Evolutionary conservation across 441 rosid species (phyloP).

Genomic region (Rhodomyrtus psidioides): DNA sequence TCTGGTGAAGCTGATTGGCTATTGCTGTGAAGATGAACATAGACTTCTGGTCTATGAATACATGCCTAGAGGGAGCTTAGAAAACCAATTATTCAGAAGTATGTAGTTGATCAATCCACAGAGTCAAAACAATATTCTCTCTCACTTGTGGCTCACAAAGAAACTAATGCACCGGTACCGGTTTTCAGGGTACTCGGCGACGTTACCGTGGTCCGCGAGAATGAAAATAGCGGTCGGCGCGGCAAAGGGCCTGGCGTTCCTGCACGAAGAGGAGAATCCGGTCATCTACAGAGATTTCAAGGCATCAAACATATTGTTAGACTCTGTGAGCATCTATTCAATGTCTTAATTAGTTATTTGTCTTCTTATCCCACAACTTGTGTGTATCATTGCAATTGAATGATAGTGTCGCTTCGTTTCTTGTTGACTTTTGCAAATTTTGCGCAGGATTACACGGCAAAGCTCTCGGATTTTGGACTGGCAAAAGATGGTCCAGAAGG

Average conservation of each 20-base stretch:
- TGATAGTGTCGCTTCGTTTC: background rate
- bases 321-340: conserved; percentile 32
- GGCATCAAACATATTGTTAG: conserved; percentile 57
- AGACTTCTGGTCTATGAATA: conserved; percentile 56
- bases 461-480: conserved; percentile 60
- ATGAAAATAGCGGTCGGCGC: conserved; percentile 69
- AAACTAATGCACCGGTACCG: background rate
- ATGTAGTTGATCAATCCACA: background rate
- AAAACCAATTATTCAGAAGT: conserved; percentile 60
- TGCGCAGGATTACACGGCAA: conserved; percentile 50
- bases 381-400: background rate
- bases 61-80: conserved; percentile 69
- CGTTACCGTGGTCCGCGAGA: conserved; percentile 59
- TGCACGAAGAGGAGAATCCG: conserved; percentile 53
- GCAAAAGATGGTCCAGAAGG: conserved; percentile 74
- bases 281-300: conserved; percentile 66
- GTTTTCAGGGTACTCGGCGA: conserved; percentile 41
- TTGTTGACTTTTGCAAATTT: background rate
- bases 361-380: background rate
- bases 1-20: conserved; percentile 59
- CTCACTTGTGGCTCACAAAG: background rate
- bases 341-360: background rate
- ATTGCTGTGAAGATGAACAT: conserved; percentile 67
- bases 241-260: conserved; percentile 56
- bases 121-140: background rate